Conservation (phyloP, 208 protist species). For the Leishmania tarentolae region DNA sequence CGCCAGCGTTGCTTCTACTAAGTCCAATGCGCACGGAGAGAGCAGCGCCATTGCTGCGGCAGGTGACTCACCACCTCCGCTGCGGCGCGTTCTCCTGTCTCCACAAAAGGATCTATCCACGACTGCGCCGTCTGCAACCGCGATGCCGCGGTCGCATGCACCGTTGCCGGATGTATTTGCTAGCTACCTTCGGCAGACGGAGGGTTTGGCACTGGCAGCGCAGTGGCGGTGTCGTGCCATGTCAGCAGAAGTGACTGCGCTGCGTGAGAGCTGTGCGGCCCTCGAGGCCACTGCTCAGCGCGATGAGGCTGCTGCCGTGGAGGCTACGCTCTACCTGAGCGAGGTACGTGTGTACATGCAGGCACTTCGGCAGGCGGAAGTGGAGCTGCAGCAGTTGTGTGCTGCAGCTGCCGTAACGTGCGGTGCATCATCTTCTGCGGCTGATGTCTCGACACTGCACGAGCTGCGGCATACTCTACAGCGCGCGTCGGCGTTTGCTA, state of each 20-base stretch:
- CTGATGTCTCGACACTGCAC: constrained; percentile 1
- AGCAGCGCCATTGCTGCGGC: background rate
- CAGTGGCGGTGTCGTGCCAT: constrained; percentile 16
- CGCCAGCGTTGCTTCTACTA: background rate
- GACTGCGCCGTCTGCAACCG: background rate
- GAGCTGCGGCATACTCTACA: constrained; percentile 13
- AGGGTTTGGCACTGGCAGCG: constrained; percentile 18
- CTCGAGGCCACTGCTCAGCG: background rate
- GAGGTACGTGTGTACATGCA: constrained; percentile 33
- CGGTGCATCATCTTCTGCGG: background rate
- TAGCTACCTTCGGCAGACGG: constrained; percentile 22
- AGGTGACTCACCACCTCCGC: background rate
- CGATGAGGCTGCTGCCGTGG: constrained; percentile 17
- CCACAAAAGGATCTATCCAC: background rate
- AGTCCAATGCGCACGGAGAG: background rate
- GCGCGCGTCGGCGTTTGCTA: constrained; percentile 5
- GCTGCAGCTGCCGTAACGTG: background rate
- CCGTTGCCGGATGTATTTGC: constrained; percentile 11
- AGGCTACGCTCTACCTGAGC: constrained; percentile 7
- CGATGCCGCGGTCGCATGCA: background rate
- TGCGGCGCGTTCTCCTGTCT: background rate
- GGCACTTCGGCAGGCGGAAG: constrained; percentile 27
- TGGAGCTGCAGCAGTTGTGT: constrained; percentile 17
- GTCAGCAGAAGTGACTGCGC: constrained; percentile 18
- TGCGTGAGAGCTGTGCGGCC: constrained; percentile 12